Evolutionary conservation across 1,284 basidiomycete genomes (phyloP), one percentile per base, ranked within the genome.

Genomic region (Pseudozyma pruni): DNA sequence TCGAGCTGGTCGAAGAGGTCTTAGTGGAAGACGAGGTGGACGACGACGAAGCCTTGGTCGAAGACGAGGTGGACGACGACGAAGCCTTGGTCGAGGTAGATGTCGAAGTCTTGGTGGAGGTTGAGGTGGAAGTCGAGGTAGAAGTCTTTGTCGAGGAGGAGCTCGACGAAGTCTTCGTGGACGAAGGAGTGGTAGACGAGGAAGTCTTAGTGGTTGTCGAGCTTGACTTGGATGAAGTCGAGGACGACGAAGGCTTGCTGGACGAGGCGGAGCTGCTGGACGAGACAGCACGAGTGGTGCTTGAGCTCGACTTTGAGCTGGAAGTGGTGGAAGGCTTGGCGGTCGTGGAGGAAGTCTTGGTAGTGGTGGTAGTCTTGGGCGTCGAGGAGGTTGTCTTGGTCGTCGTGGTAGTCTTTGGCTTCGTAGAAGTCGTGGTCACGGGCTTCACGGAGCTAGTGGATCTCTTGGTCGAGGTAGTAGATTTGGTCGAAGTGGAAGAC

Each of bases 251-350:
- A 16, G 47, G 27, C 17, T 10, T 35, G 10, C 17, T 31, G 6
- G 53, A 32, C 2, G 54, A 33, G 14, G n/a, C 20, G 40, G 38
- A 32, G 31, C 37, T 25, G n/a, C 31, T n/a, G 23, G 41, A 25
- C 25, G 49, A 22, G 20, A 50, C 8, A 10, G 55, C 55, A 23
- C 42, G 43, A 47, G 40, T 51, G 31, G 46, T 50, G 47, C 46
- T 49, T 34, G 54, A 57, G 35, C 41, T 47, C 27, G 27, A 29
- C 27, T 11, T 32, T 43, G 45, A 42, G 16, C 35, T 39, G 16
- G 53, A 27, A 4, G 53, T 23, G 27, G 35, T 47, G 0, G 31
- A 11, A 16, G 25, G 19, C 46, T 25, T 51, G 10, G 27, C 27
- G n/a, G 58, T 47, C 5, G 47, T 56, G 14, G 44, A 47, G 7